A percentile compares a stretch with the other conserved stretches of the same genome.
Conservation (phyloP, 768 basidiomycete species). For the Rhodotorula kratochvilovae region DNA sequence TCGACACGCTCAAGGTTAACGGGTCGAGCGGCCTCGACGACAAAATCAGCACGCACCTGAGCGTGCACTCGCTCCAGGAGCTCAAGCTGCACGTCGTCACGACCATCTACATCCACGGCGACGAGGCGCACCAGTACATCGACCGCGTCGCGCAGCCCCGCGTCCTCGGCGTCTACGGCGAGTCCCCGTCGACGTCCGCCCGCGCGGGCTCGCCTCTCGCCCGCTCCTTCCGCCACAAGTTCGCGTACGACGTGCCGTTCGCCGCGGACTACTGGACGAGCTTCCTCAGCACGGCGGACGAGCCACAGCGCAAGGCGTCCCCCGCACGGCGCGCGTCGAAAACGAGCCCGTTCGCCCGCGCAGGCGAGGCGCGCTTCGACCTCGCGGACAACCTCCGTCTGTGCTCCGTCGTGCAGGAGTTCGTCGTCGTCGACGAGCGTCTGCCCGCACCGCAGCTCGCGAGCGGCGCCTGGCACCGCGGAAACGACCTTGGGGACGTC, state of each 20-base stretch:
- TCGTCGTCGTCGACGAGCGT: constrained; percentile 27
- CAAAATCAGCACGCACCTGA: constrained; percentile 18
- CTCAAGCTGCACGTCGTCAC: constrained; percentile 34
- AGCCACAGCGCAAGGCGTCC: background rate
- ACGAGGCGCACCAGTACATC: constrained; percentile 21
- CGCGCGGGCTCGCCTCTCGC: background rate
- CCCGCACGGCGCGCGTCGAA: background rate
- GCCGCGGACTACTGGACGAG: constrained; percentile 35
- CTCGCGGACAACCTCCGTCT: constrained; percentile 32
- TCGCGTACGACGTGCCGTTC: constrained; percentile 36
- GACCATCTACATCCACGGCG: constrained; percentile 37
- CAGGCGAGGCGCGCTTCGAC: constrained; percentile 25
- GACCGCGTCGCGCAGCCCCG: constrained; percentile 11
- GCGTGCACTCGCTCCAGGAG: constrained; percentile 29
- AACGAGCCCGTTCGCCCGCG: background rate
- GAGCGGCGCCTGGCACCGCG: constrained; percentile 3
- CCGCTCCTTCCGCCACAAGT: constrained; percentile 22
- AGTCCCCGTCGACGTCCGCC: background rate
- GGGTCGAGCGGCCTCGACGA: background rate
- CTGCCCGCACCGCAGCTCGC: background rate
- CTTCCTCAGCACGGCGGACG: constrained; percentile 12
- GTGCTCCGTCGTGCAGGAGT: constrained; percentile 40
- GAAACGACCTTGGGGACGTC: constrained; percentile 37
- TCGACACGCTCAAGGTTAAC: constrained; percentile 28
- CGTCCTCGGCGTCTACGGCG: background rate